phyloP scores from a whole-genome alignment of 768 basidiomycete species.

The Exsudoporus frostii region DNA sequence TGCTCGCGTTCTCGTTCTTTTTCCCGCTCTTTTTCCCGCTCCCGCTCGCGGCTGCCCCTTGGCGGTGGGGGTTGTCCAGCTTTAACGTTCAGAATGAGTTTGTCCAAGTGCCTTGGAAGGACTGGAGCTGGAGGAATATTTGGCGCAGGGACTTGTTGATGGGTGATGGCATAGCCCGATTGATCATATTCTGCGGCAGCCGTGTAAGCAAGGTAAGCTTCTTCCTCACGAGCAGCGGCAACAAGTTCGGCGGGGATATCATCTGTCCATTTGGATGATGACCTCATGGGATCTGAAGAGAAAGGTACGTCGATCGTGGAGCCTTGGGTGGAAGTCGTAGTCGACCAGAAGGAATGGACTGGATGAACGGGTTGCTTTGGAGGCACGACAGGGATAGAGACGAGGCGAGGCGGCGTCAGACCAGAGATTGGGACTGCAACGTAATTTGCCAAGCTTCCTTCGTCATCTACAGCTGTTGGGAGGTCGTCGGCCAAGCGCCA shows the following conservation, averaged over 20 bases:
- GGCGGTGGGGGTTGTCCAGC: constrained; percentile 32
- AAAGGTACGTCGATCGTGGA: constrained; percentile 28
- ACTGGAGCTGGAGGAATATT: constrained; percentile 85
- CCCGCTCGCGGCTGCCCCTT: constrained; percentile 32
- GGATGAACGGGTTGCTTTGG: constrained; percentile 25
- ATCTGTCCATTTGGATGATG: constrained; percentile 61
- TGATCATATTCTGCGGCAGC: constrained; percentile 34
- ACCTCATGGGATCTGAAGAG: constrained; percentile 29
- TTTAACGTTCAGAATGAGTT: constrained; percentile 78
- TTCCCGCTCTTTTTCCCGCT: constrained; percentile 36
- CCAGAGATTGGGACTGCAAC: constrained; percentile 50
- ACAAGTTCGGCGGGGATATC: constrained; percentile 76
- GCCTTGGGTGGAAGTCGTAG: constrained; percentile 33
- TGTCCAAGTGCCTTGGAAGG: constrained; percentile 89
- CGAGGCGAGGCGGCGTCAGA: constrained; percentile 31
- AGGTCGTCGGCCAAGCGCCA: constrained; percentile 77
- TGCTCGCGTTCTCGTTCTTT: constrained; percentile 32
- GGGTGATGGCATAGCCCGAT: constrained; percentile 34
- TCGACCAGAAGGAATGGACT: constrained; percentile 45
- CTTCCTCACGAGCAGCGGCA: constrained; percentile 81
- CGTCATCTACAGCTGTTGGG: constrained; percentile 90
- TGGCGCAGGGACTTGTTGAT: constrained; percentile 52
- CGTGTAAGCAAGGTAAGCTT: constrained; percentile 55
- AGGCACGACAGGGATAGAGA: constrained; percentile 34
- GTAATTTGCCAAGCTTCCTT: constrained; percentile 93